These are phyloP conservation scores for Claviceps spartinae DNA, from an alignment of 2,329 filamentous ascomycete genomes.

Conservation along the genomic window DNA sequence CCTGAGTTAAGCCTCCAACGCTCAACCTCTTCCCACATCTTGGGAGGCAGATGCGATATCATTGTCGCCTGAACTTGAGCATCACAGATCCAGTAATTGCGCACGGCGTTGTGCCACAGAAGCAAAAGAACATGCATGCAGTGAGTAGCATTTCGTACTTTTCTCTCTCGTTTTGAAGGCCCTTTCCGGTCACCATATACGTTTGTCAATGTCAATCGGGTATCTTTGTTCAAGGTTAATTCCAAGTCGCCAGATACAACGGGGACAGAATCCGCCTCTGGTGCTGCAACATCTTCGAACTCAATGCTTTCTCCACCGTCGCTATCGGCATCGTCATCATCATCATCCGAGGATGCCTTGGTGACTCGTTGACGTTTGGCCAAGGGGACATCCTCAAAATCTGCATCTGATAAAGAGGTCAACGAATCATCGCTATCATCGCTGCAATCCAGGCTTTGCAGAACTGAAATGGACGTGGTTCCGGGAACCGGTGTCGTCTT, in stretches of 20 bases:
- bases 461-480: slow-evolving; percentile 26
- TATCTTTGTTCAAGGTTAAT: slow-evolving; percentile 51
- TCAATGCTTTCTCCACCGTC: slow-evolving; percentile 29
- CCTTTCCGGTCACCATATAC: slow-evolving; percentile 61
- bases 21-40: slow-evolving; percentile 58
- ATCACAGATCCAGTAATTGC: slow-evolving; percentile 77
- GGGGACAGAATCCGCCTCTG: slow-evolving; percentile 39
- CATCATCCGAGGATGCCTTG: slow-evolving; percentile 10
- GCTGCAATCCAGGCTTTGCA: slow-evolving; percentile 31
- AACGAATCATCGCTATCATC: slow-evolving; percentile 34
- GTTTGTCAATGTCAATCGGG: slow-evolving; percentile 46
- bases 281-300: slow-evolving; percentile 51
- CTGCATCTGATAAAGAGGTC: slow-evolving; percentile 41
- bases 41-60: slow-evolving; percentile 55
- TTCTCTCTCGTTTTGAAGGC: slow-evolving; percentile 69
- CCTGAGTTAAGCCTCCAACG: slow-evolving; percentile 60
- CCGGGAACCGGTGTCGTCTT: slow-evolving; percentile 29
- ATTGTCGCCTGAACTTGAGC: slow-evolving; percentile 60
- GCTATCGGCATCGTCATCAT: slow-evolving; percentile 11
- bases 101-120: slow-evolving; percentile 77
- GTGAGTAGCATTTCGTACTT: slow-evolving; percentile 66
- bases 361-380: slow-evolving; percentile 26
- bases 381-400: slow-evolving; percentile 35
- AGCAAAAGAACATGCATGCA: slow-evolving; percentile 79
- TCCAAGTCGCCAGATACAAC: slow-evolving; percentile 54